Conservation (phyloP, 2,329 filamentous ascomycete genomes). For the Colletotrichum magnum region DNA sequence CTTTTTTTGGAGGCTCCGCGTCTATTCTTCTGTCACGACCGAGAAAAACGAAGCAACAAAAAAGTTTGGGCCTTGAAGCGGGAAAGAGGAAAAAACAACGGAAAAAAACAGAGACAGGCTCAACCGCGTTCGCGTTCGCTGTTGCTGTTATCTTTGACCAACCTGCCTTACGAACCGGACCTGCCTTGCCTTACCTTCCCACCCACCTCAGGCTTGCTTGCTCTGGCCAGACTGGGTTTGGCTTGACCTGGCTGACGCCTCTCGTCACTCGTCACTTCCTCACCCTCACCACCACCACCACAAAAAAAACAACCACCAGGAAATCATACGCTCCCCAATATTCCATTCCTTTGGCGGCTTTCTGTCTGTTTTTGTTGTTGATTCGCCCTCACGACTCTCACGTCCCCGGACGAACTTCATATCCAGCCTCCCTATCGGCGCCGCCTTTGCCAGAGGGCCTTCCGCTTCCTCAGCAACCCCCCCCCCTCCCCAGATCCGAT, state of each 20-base stretch:
- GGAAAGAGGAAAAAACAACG: background rate
- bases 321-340: background rate
- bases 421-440: background rate
- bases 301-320: conserved; percentile 11
- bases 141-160: conserved; percentile 33
- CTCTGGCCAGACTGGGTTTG: conserved; percentile 23
- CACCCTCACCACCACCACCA: conserved; percentile 8
- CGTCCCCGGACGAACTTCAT: background rate
- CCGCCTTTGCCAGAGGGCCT: conserved; percentile 9
- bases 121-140: conserved; percentile 5
- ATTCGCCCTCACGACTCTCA: conserved; percentile 20
- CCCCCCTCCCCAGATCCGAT: conserved; percentile 22
- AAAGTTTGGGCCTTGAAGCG: conserved; percentile 17
- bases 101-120: conserved; percentile 26
- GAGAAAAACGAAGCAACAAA: conserved; percentile 27
- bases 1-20: conserved; percentile 32
- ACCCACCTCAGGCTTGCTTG: background rate
- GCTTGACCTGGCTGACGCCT: conserved; percentile 32
- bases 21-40: conserved; percentile 35
- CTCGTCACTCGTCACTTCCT: conserved; percentile 23
- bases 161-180: conserved; percentile 11
- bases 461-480: conserved; percentile 18
- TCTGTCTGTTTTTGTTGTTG: conserved; percentile 32
- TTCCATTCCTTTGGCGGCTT: conserved; percentile 36
- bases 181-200: conserved; percentile 16